phyloP scores from a whole-genome alignment of 1,284 basidiomycete species.

The Cryptococcus jaspeensis region DNA sequence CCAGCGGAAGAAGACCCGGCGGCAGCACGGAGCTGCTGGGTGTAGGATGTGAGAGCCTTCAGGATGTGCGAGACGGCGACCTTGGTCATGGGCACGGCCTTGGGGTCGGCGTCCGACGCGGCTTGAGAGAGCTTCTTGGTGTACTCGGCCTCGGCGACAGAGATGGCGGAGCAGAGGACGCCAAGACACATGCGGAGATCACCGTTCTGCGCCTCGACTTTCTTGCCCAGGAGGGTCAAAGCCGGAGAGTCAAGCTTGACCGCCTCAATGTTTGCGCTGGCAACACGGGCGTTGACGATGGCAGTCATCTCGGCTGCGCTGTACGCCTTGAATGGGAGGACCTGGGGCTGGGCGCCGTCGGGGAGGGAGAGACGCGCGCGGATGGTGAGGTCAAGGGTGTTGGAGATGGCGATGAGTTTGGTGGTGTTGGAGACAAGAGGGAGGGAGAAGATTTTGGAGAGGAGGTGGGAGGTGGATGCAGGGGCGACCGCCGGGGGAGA shows the following conservation, averaged over 20 bases:
- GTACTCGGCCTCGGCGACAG: constrained; percentile 49
- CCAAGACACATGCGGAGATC: constrained; percentile 52
- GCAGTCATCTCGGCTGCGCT: constrained; percentile 44
- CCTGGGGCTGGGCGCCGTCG: constrained; percentile 35
- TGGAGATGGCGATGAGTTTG: constrained; percentile 51
- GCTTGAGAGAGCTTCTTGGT: constrained; percentile 34
- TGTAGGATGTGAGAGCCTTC: constrained; percentile 46
- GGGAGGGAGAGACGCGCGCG: constrained; percentile 46
- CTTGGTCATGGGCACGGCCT: constrained; percentile 32
- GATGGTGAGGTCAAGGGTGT: constrained; percentile 51
- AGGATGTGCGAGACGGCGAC: constrained; percentile 43
- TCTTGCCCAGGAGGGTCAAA: constrained; percentile 46
- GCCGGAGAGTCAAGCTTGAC: constrained; percentile 47
- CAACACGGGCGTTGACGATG: constrained; percentile 45
- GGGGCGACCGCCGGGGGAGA: constrained; percentile 34
- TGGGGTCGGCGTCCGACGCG: constrained; percentile 3
- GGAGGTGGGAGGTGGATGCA: constrained; percentile 42
- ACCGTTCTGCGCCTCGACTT: constrained; percentile 53
- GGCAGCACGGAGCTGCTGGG: constrained; percentile 42
- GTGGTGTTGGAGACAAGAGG: constrained; percentile 35
- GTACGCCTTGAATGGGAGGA: constrained; percentile 50
- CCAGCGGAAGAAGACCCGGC: constrained; percentile 33
- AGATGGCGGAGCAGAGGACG: constrained; percentile 45
- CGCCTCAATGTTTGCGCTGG: constrained; percentile 18
- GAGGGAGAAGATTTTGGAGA: constrained; percentile 47